Base-by-base conservation (phyloP, 1,139 yeast genomes). In the Saccharomycopsis crataegensis region DNA sequence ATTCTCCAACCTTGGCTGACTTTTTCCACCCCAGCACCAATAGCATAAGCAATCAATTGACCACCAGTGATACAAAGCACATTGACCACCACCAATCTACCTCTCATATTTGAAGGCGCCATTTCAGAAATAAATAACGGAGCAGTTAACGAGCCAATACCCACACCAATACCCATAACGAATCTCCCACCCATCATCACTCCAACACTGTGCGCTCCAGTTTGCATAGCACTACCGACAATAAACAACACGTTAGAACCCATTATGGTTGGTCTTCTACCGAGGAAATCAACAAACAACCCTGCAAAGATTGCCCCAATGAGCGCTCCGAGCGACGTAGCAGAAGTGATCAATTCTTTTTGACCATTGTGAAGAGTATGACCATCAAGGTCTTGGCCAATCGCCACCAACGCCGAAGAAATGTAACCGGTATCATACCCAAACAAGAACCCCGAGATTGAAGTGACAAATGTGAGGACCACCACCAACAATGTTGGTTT, bases 361-460 rank as follows among this genome's bases (percentile, higher is more conserved):
- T 90, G 83, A 50, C 95, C 93, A 54, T 79, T 78, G 0, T 91
- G 75, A 52, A 88, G 70, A 6, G 71, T 62, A 51, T 72, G 70
- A 37, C 74, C 73, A 60, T 76, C 79, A 49, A 91, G 77, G 64
- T 87, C 96, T 6, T 82, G 78, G 6, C 93, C 90, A 49, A 91
- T 80, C 46, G 89, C 82, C 16, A 90, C 96, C 63, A 91, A 74
- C 0, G 97, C 97, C 14, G 95, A 83, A 1, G 97, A 90, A 48
- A 91, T 89, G 69, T 91, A 91, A 58, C 97, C 98, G 0, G 98
- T 91, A 67, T 91, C 98, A 65, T 91, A 91, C 59, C 98, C 98
- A 70, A 90, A 91, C 89, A 91, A 82, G 68, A 90, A 90, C 4
- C 98, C 98, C 1, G 96, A 89, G 58, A 91, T 83, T 8, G 96